Percentiles rank a stretch among this genome's conserved stretches.
Conservation (phyloP, 2,329 filamentous ascomycete species). For the Venturia carpophila region DNA sequence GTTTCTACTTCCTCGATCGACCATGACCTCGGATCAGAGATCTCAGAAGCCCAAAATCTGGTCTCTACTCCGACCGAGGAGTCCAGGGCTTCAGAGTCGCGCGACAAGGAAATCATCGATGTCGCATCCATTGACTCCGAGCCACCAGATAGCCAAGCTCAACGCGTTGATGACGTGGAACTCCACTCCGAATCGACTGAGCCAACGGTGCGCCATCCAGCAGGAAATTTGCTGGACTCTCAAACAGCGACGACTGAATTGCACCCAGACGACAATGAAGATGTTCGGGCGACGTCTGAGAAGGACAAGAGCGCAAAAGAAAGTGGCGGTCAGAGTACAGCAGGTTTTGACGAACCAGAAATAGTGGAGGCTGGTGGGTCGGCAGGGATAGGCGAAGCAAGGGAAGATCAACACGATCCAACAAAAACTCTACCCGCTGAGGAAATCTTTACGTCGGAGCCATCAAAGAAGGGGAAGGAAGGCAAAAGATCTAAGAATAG, state of each 20-base stretch:
- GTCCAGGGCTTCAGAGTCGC: neutral
- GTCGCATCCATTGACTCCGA: neutral
- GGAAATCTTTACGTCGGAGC: neutral
- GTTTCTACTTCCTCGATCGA: neutral
- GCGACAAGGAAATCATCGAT: neutral
- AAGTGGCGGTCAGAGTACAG: conserved; percentile 5
- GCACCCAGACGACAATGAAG: neutral
- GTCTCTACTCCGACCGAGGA: neutral
- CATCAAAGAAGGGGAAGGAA: conserved; percentile 26
- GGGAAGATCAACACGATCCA: neutral
- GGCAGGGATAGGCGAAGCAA: neutral
- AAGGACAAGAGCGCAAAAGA: neutral
- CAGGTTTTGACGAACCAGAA: neutral
- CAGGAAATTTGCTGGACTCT: neutral
- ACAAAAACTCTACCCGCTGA: neutral
- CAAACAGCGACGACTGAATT: neutral
- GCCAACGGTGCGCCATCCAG: neutral
- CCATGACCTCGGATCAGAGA: neutral
- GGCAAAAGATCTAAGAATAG: conserved; percentile 17
- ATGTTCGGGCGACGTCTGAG: conserved; percentile 4
- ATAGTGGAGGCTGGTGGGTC: neutral
- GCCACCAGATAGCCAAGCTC: neutral
- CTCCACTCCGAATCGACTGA: neutral
- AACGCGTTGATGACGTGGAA: neutral
- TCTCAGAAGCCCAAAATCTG: neutral